These are phyloP conservation scores for Bidens hawaiensis DNA, from an alignment of 140 eudicot species.

Conservation along the genomic window DNA sequence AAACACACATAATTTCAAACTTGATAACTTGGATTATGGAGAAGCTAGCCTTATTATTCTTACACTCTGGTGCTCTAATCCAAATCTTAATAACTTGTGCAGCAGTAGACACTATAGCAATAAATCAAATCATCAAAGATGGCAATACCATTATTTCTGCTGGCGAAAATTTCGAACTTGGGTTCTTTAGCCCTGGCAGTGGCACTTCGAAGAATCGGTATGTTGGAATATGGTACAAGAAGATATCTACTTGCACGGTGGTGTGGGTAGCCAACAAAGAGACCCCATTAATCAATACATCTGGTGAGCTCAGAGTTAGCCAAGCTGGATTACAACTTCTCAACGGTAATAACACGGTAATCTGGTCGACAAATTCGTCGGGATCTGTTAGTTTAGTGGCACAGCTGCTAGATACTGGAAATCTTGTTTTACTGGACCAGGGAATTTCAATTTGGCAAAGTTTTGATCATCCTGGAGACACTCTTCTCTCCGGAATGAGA, in stretches of 20 bases:
- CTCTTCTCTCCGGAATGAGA: slow-evolving; percentile 41
- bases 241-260: neutral
- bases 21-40: slow-evolving; percentile 2
- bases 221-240: slow-evolving; percentile 31
- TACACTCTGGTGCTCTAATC: neutral
- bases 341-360: neutral
- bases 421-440: slow-evolving; percentile 12
- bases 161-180: slow-evolving; percentile 11
- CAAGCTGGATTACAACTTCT: slow-evolving; percentile 3
- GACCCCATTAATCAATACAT: slow-evolving; percentile 5
- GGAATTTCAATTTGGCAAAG: slow-evolving; percentile 35
- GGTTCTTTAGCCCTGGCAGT: slow-evolving; percentile 22
- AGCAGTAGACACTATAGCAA: slow-evolving; percentile 21
- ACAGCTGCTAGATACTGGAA: slow-evolving; percentile 20
- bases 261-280: slow-evolving; percentile 30
- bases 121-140: slow-evolving; percentile 17
- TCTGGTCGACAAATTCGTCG: slow-evolving; percentile 23
- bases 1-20: neutral
- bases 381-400: slow-evolving; percentile 8
- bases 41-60: neutral
- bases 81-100: neutral
- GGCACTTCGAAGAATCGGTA: slow-evolving; percentile 12
- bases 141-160: slow-evolving; percentile 32
- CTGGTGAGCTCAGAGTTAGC: slow-evolving; percentile 13
- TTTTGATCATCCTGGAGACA: slow-evolving; percentile 43